A percentile compares a stretch with the other conserved stretches of the same genome.
These are phyloP conservation scores for Ophioceras dolichostomum DNA, from an alignment of 2,329 filamentous ascomycete genomes.

Conservation along the genomic window DNA sequence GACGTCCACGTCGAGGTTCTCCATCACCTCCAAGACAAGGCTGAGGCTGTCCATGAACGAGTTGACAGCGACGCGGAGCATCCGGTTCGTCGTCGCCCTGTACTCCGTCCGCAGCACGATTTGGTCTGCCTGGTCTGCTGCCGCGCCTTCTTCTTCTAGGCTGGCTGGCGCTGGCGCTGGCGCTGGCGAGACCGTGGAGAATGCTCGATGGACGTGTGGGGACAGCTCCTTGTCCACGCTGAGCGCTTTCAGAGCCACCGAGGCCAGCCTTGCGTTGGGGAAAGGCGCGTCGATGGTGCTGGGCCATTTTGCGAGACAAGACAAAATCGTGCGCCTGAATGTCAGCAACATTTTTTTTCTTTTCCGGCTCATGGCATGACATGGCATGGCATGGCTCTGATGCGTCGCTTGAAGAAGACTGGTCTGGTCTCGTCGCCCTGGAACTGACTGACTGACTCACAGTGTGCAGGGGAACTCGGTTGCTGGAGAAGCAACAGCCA, in stretches of 20 bases:
- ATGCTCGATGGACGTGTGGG: conserved; percentile 61
- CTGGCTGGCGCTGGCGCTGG: neutral
- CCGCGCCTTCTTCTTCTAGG: too few species aligned
- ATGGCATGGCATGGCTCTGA: too few species aligned
- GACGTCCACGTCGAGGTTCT: conserved; percentile 78
- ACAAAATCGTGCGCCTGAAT: too few species aligned
- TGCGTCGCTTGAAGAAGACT: too few species aligned
- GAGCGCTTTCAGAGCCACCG: conserved; percentile 61
- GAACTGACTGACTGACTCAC: too few species aligned
- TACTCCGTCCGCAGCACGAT: conserved; percentile 62
- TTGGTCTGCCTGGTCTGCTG: conserved; percentile 14
- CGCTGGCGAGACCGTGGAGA: conserved; percentile 36
- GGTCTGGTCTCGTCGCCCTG: too few species aligned
- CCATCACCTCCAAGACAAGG: conserved; percentile 80
- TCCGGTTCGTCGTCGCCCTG: conserved; percentile 82
- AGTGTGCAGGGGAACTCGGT: conserved; percentile 49
- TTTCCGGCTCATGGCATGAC: too few species aligned
- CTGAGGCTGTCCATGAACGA: conserved; percentile 87
- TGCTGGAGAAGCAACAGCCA: neutral
- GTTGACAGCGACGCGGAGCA: conserved; percentile 93
- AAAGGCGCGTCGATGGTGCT: conserved; percentile 72
- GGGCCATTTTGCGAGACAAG: conserved; percentile 13
- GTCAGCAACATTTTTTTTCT: too few species aligned
- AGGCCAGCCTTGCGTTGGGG: conserved; percentile 66
- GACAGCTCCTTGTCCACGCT: conserved; percentile 85